Evolutionary conservation across 202 grass and related monocot species (phyloP).

Genomic region (Panicum hallii): DNA sequence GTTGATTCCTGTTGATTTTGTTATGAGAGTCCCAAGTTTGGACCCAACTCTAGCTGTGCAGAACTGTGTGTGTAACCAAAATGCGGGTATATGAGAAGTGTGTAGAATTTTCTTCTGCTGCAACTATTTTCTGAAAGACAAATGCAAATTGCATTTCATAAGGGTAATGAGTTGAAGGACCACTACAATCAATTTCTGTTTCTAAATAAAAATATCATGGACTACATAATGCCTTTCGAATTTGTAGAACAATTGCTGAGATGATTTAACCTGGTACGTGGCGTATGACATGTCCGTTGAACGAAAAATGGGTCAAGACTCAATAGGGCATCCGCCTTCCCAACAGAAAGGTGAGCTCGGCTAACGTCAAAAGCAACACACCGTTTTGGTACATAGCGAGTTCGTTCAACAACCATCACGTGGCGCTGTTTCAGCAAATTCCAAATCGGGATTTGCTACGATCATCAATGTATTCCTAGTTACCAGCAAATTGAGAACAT

Average conservation of each 20-base stretch:
- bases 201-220: background rate
- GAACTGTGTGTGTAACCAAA: background rate
- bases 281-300: background rate
- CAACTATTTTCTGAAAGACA: background rate
- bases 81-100: background rate
- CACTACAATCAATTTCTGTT: background rate
- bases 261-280: background rate
- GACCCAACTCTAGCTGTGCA: background rate
- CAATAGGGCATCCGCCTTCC: background rate
- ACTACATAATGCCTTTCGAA: background rate
- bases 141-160: background rate
- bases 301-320: background rate
- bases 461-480: background rate
- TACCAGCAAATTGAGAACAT: background rate
- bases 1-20: background rate
- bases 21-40: background rate
- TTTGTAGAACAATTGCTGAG: background rate
- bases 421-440: background rate
- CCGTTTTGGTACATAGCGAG: background rate
- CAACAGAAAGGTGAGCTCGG: constrained; percentile 29
- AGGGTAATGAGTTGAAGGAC: background rate
- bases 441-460: background rate
- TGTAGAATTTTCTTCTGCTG: too few relatives aligned
- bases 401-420: constrained; percentile 37
- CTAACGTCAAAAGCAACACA: constrained; percentile 27